Percentiles rank a stretch among this genome's conserved stretches.
phyloP scores from a whole-genome alignment of 2,329 filamentous ascomycete genomes.

The Cladosporium sp. region DNA sequence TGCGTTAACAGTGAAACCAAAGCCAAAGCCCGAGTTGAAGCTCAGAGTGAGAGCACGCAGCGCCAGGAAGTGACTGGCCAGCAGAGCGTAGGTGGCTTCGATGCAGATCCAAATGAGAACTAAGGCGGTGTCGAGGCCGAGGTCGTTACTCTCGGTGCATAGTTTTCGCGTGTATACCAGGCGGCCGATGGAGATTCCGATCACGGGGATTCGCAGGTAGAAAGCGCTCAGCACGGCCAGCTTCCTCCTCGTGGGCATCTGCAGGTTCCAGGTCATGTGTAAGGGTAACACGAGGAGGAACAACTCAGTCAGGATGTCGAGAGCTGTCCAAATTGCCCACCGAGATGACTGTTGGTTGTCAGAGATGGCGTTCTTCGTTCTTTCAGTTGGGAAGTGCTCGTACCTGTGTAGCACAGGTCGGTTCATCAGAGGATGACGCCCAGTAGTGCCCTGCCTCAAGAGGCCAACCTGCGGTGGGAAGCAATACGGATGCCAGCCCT shows the following conservation, averaged over 20 bases:
- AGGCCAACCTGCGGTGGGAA: slow-evolving; percentile 12
- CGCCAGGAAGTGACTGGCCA: slow-evolving; percentile 41
- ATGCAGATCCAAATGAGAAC: slow-evolving; percentile 36
- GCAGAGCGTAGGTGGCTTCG: slow-evolving; percentile 39
- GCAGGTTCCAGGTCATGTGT: slow-evolving; percentile 42
- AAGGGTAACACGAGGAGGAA: slow-evolving; percentile 37
- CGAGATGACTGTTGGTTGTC: slow-evolving; percentile 28
- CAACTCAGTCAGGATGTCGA: slow-evolving; percentile 43
- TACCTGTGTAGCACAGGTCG: slow-evolving; percentile 7
- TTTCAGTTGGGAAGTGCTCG: background rate
- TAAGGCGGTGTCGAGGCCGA: slow-evolving; percentile 31
- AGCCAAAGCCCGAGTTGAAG: slow-evolving; percentile 39
- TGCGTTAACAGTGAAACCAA: slow-evolving; percentile 20
- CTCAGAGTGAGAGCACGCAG: slow-evolving; percentile 39
- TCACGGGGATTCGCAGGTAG: slow-evolving; percentile 36
- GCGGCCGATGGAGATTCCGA: slow-evolving; percentile 34
- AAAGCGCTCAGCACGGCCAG: slow-evolving; percentile 42
- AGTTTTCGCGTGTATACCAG: slow-evolving; percentile 33
- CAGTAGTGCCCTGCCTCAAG: slow-evolving; percentile 1
- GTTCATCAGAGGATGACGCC: background rate
- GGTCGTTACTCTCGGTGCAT: slow-evolving; percentile 27
- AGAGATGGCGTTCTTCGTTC: background rate
- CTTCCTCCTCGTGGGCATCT: slow-evolving; percentile 40
- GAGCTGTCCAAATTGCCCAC: slow-evolving; percentile 43
- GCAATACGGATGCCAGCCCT: slow-evolving; percentile 29